phyloP scores from a whole-genome alignment of 768 basidiomycete species.

The Rhodotorula diobovata region DNA sequence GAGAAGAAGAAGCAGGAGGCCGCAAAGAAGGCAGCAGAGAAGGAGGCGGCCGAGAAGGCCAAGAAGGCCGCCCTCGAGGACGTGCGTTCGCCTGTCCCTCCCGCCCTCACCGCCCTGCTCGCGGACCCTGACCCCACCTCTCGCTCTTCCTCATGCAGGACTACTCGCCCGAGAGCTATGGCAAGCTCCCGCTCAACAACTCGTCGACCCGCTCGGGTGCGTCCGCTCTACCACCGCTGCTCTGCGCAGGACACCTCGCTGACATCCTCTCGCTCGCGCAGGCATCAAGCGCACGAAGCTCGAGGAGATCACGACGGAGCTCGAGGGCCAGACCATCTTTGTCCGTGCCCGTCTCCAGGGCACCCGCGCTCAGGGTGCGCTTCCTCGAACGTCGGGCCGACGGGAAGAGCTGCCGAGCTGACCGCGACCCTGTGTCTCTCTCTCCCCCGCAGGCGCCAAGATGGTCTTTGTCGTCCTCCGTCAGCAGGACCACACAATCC shows the following conservation, averaged over 20 bases:
- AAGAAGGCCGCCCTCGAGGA: conserved; percentile 64
- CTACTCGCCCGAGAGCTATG: conserved; percentile 62
- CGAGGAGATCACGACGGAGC: conserved; percentile 57
- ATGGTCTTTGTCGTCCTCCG: conserved; percentile 91
- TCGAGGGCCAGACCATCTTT: conserved; percentile 69
- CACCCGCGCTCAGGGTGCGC: conserved; percentile 69
- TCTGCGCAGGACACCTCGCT: neutral
- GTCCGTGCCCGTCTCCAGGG: conserved; percentile 88
- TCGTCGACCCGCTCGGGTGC: conserved; percentile 65
- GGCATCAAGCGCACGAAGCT: conserved; percentile 62
- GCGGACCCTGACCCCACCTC: conserved; percentile 37
- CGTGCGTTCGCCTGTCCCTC: conserved; percentile 49
- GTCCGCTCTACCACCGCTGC: conserved; percentile 10
- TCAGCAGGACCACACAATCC: conserved; percentile 78
- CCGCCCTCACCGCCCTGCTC: too few species aligned
- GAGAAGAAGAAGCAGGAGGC: conserved; percentile 83
- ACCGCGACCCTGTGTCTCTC: too few species aligned
- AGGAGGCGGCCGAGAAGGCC: conserved; percentile 66
- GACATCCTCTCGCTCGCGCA: conserved; percentile 21
- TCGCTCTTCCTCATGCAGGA: conserved; percentile 55
- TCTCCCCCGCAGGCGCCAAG: conserved; percentile 60
- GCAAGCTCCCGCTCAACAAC: conserved; percentile 81
- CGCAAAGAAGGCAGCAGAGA: conserved; percentile 77
- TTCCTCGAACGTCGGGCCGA: neutral
- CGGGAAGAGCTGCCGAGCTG: conserved; percentile 1